Conservation (phyloP, 805 yeast species). For the Candida tammaniensis region DNA sequence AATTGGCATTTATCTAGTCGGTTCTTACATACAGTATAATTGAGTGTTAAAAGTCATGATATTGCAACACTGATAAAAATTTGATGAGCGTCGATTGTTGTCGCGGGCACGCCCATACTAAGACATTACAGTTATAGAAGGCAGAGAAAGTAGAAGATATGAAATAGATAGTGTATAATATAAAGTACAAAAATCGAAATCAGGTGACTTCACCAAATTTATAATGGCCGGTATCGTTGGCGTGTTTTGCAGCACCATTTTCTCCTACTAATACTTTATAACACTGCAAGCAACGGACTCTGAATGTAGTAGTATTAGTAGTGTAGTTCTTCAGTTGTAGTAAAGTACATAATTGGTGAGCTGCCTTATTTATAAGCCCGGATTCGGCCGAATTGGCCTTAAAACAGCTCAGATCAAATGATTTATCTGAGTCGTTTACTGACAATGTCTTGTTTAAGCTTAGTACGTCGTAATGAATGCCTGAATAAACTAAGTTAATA, state of each 20-base stretch:
- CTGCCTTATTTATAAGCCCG: slow-evolving; percentile 26
- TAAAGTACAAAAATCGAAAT: too few species aligned
- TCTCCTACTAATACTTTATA: slow-evolving; percentile 55
- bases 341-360: slow-evolving; percentile 34
- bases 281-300: slow-evolving; percentile 58
- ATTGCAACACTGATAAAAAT: slow-evolving; percentile 3
- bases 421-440: slow-evolving; percentile 20
- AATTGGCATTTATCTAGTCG: too few species aligned
- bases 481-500: slow-evolving; percentile 60
- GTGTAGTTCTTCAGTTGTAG: slow-evolving; percentile 55
- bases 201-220: slow-evolving; percentile 63
- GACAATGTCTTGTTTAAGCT: slow-evolving; percentile 17
- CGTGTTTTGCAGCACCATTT: slow-evolving; percentile 62
- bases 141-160: too few species aligned
- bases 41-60: slow-evolving; percentile 15
- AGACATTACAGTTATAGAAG: too few species aligned
- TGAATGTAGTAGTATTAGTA: slow-evolving; percentile 62
- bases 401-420: slow-evolving; percentile 43
- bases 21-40: slow-evolving; percentile 14
- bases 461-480: slow-evolving; percentile 70
- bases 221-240: slow-evolving; percentile 56
- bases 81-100: slow-evolving; percentile 11
- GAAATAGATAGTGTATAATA: too few species aligned
- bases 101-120: too few species aligned
- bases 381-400: slow-evolving; percentile 27